phyloP scores from a whole-genome alignment of 2,329 filamentous ascomycete species.

The Clonostachys sp. region DNA sequence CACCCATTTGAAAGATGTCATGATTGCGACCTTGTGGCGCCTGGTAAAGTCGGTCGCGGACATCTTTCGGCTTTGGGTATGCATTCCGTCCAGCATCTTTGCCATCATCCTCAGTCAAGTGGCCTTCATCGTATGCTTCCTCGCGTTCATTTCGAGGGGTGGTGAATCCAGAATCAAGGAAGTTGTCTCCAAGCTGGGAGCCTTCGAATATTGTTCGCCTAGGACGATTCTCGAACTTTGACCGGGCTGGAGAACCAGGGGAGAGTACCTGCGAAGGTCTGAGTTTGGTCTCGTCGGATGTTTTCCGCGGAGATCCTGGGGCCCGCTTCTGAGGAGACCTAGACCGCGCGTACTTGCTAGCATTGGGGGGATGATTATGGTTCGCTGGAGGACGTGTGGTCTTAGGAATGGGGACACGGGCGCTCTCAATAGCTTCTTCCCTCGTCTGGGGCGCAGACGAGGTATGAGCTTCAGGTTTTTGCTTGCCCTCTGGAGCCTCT shows the following conservation, averaged over 20 bases:
- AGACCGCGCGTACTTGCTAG: not conserved
- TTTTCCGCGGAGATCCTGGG: not conserved
- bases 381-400: not conserved
- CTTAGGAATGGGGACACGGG: slow-evolving; percentile 1
- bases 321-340: not conserved
- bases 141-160: slow-evolving; percentile 25
- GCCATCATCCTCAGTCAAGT: too few relatives aligned
- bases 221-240: not conserved
- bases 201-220: slow-evolving; percentile 22
- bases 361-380: not conserved
- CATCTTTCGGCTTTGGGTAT: too few relatives aligned
- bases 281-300: not conserved
- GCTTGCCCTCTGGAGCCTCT: not conserved
- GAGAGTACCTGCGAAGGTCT: not conserved
- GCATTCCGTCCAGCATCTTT: too few relatives aligned
- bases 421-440: not conserved
- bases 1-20: slow-evolving; percentile 20
- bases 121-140: not conserved
- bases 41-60: not conserved
- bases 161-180: slow-evolving; percentile 30
- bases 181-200: slow-evolving; percentile 30
- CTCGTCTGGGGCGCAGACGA: not conserved
- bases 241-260: not conserved
- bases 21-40: not conserved
- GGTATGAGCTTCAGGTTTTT: not conserved